Percentiles rank a stretch among this genome's conserved stretches.
These are phyloP conservation scores for Drechslerella coelobrocha DNA, from an alignment of 2,329 filamentous ascomycete genomes.

Conservation along the genomic window DNA sequence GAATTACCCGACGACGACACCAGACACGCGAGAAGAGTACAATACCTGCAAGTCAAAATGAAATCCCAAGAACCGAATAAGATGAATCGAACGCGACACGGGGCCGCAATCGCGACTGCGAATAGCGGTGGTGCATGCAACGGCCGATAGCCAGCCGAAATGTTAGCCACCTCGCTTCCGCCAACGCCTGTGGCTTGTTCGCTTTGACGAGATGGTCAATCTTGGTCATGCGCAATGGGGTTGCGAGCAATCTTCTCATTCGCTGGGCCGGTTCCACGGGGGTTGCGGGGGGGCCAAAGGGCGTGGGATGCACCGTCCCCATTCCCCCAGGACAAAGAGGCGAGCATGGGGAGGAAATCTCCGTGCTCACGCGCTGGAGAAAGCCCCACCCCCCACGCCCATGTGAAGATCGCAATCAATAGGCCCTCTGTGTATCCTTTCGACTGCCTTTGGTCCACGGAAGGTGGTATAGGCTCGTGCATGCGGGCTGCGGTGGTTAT, in stretches of 20 bases:
- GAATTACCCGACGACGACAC: no score
- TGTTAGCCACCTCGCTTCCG: neutral
- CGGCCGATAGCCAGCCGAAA: neutral
- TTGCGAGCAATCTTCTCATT: neutral
- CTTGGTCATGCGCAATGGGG: neutral
- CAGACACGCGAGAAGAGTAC: no score
- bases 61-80: no score
- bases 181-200: neutral
- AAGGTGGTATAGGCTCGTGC: neutral
- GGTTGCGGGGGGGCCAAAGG: no score
- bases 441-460: constrained; percentile 2
- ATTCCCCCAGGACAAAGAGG: constrained; percentile 1
- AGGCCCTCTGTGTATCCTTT: no score
- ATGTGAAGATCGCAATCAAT: no score
- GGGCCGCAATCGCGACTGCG: neutral
- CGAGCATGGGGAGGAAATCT: constrained; percentile 11
- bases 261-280: neutral
- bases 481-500: constrained; percentile 5
- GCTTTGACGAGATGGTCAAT: no score
- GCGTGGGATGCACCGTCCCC: no score
- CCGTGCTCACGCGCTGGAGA: constrained; percentile 39
- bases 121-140: neutral
- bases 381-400: constrained; percentile 16
- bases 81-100: no score
- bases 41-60: no score